Base-by-base conservation (phyloP, 1,284 basidiomycete species). In the Irpex rosettiformis region DNA sequence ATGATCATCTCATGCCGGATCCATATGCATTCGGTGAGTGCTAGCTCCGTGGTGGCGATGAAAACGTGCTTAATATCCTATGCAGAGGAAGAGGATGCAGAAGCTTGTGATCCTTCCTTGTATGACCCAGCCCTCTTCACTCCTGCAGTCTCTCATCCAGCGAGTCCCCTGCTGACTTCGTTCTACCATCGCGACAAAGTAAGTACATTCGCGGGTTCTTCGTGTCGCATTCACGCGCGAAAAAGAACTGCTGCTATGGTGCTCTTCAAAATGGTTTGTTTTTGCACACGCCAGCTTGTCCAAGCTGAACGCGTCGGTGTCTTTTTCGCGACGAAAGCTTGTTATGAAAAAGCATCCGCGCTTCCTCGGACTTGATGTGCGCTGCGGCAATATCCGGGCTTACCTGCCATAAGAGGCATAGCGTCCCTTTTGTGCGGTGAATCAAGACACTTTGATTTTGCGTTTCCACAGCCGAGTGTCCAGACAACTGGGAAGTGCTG, bases 81-180 rank as follows among this genome's bases (percentile, higher is more conserved):
- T 30, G 21, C 29, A 58, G 69, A 67, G 43, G 69, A 71, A 49
- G 62, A 64, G 54, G 68, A 67, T 53, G 61, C 59, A 40, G 69
- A 70, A 61, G 64, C 67, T 24, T 72, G 70, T 53, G 64, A 66
- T 47, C 65, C 66, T 22, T 65, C 55, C 58, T 57, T 70, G 18
- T 70, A 72, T 51, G 70, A 72, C 62, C 70, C 70, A 1, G 62
- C 60, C 8, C 59, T 72, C 55, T 72, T 70, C 63, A 48, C 66
- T 18, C 58, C 64, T 37, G 62, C 61, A 10, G 59, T 56, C 42
- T 58, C 56, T 27, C 18, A 33, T 37, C 49, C 40, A 55, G 42
- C 61, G 47, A 58, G 58, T 63, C 30, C 57, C 16, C 30, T 54
- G 54, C 16, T 49, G 47, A 54, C 10, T 25, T 21, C 45, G 8